Conservation (phyloP, 805 yeast genomes). For the Candida berthetii region DNA sequence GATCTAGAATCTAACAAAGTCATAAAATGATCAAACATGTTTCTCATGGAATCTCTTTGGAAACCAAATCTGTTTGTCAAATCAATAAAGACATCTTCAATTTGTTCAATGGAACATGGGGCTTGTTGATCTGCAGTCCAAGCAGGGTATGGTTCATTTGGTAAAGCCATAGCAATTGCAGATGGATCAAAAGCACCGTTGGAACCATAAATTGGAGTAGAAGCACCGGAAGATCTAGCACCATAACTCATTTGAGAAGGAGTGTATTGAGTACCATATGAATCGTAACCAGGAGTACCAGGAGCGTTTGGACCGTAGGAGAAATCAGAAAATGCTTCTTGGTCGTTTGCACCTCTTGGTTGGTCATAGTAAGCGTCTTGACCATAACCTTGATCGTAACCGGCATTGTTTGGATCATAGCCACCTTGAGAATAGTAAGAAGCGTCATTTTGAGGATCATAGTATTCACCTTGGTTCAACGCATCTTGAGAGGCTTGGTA, state of each 20-base stretch:
- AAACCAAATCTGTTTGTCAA: slow-evolving; percentile 80
- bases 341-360: slow-evolving; percentile 41
- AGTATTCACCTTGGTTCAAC: slow-evolving; percentile 20
- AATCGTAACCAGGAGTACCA: slow-evolving; percentile 63
- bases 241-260: slow-evolving; percentile 87
- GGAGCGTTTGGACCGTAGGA: slow-evolving; percentile 54
- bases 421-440: slow-evolving; percentile 43
- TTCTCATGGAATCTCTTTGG: slow-evolving; percentile 92
- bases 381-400: slow-evolving; percentile 15
- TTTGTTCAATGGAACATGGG: slow-evolving; percentile 77
- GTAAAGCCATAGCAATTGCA: slow-evolving; percentile 58
- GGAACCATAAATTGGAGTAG: slow-evolving; percentile 87
- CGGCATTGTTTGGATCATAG: slow-evolving; percentile 28
- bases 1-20: slow-evolving; percentile 76
- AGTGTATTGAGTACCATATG: slow-evolving; percentile 58
- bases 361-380: slow-evolving; percentile 50
- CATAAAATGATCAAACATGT: slow-evolving; percentile 86
- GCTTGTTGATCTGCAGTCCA: slow-evolving; percentile 97
- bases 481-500: slow-evolving; percentile 25
- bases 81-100: slow-evolving; percentile 82
- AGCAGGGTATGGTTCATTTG: slow-evolving; percentile 96
- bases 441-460: slow-evolving; percentile 23
- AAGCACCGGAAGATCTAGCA: slow-evolving; percentile 86
- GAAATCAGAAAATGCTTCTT: slow-evolving; percentile 64
- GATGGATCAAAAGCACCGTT: slow-evolving; percentile 52